Evolutionary conservation across 192 early-diverging fungal species (phyloP).

Genomic region (Bifiguratus adelaidae): DNA sequence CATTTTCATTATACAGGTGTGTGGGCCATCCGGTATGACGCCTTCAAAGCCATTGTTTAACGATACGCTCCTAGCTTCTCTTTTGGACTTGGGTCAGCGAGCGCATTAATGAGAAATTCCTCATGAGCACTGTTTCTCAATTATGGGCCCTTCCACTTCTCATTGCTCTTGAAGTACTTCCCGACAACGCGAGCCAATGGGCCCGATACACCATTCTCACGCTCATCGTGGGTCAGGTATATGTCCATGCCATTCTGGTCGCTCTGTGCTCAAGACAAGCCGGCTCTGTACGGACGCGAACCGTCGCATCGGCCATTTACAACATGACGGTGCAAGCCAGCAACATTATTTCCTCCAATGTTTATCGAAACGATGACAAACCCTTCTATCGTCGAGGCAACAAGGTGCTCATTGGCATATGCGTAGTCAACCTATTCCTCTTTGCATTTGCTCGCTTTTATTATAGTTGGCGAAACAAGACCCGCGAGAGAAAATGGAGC

Average conservation of each 20-base stretch:
- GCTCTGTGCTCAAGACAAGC: constrained; percentile 28
- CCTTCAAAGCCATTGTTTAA: constrained; percentile 18
- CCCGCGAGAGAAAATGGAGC: constrained; percentile 33
- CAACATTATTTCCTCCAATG: constrained; percentile 14
- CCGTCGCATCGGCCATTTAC: constrained; percentile 28
- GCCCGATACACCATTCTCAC: constrained; percentile 21
- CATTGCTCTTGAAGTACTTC: constrained; percentile 16
- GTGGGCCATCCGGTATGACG: constrained; percentile 13
- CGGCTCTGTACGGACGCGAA: constrained; percentile 22
- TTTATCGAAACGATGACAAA: constrained; percentile 24
- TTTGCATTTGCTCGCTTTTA: constrained; percentile 29
- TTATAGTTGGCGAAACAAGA: constrained; percentile 31
- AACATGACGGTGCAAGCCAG: constrained; percentile 29
- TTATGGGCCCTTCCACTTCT: constrained; percentile 12
- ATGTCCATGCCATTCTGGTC: constrained; percentile 9
- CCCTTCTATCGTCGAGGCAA: constrained; percentile 39
- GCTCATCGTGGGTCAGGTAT: constrained; percentile 16
- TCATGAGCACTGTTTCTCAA: no score
- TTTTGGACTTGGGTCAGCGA: constrained; percentile 9
- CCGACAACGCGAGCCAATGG: constrained; percentile 19
- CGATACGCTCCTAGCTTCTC: constrained; percentile 14
- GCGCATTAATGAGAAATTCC: no score
- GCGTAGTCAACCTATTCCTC: constrained; percentile 15
- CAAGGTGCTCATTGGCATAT: constrained; percentile 30
- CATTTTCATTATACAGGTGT: constrained; percentile 10